Base-by-base conservation (phyloP, 805 yeast genomes). In the Barnettozyma wickerhamii region DNA sequence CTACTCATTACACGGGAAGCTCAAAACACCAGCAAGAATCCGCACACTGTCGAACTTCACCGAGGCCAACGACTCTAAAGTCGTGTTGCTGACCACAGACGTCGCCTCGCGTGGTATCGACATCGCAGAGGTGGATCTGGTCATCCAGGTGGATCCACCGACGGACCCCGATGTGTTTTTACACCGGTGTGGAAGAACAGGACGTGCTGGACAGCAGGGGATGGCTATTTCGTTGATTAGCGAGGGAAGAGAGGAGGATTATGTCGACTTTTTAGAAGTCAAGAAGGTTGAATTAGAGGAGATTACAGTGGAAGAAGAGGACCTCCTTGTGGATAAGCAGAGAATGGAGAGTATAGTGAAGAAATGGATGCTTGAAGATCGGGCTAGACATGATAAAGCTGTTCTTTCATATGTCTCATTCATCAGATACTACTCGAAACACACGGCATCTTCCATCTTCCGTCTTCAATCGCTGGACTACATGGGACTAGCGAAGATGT, bases 21-120 rank as follows among this genome's bases (percentile, higher is more conserved):
- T 93, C 24, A 78, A 79, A n/a, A 81, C 95, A 0, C 77, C 75
- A 35, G 77, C 95, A 13, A 73, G 99, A 49, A 63, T 83, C 38
- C 84, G 77, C 56, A 85, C 96, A 0, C 64, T 91, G 33, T 69
- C 70, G 10, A 65, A 61, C 26, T 93, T 91, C 56, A 56, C 51
- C 17, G 29, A 26, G 5, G 33, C 43, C 19, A 45, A 53, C 5
- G 54, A 58, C 7, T 62, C 63, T 3, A 81, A 78, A 48, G 69
- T 81, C 9, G 76, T 91, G 0, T 63, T 93, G 19, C 66, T 93
- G 63, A 89, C 99, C 2, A 93, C 99, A 0, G 99, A 93, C 69
- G 96, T 93, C n/a, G 97, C 99, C 1, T 96, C 98, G 0, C 74
- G 99, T 57, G 99, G 99, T 32, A 76, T 93, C 18, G 99, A 93